phyloP scores from a whole-genome alignment of 108 stramenopile species.

The Cyclostephanos tholiformis region DNA sequence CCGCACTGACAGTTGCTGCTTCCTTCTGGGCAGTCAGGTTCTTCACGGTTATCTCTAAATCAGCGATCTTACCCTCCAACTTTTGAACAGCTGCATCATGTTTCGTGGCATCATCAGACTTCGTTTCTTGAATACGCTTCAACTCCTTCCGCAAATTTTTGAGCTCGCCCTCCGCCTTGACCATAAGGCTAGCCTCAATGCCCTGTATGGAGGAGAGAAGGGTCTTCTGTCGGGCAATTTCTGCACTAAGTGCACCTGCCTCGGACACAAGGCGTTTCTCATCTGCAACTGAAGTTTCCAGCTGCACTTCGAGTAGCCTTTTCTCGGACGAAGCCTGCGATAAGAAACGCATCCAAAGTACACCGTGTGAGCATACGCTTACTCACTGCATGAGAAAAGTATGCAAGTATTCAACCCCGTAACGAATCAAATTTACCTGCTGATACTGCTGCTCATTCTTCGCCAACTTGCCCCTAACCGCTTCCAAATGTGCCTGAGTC shows the following conservation, averaged over 20 bases:
- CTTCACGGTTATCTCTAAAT: slow-evolving; percentile 48
- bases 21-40: slow-evolving; percentile 56
- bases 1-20: slow-evolving; percentile 25
- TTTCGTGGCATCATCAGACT: slow-evolving; percentile 47
- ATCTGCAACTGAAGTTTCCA: slow-evolving; percentile 63
- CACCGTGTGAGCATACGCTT: too few relatives aligned
- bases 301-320: slow-evolving; percentile 62
- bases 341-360: too few relatives aligned
- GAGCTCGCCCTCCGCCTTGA: slow-evolving; percentile 62
- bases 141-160: slow-evolving; percentile 59
- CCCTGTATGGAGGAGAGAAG: slow-evolving; percentile 74
- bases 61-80: slow-evolving; percentile 54
- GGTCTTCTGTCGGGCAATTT: slow-evolving; percentile 73
- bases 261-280: slow-evolving; percentile 67
- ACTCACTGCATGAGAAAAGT: too few relatives aligned
- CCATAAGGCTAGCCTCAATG: slow-evolving; percentile 76
- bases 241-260: slow-evolving; percentile 59
- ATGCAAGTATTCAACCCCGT: too few relatives aligned
- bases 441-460: slow-evolving; percentile 56
- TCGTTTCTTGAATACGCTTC: slow-evolving; percentile 36
- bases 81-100: slow-evolving; percentile 47
- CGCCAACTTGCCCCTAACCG: slow-evolving; percentile 54
- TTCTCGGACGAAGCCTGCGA: slow-evolving; percentile 15
- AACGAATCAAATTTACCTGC: slow-evolving; percentile 31
- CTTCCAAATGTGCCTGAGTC: slow-evolving; percentile 57